Evolutionary conservation across 805 yeast species (phyloP), one percentile per base, ranked within the genome.

Genomic region (Candida germanica): DNA sequence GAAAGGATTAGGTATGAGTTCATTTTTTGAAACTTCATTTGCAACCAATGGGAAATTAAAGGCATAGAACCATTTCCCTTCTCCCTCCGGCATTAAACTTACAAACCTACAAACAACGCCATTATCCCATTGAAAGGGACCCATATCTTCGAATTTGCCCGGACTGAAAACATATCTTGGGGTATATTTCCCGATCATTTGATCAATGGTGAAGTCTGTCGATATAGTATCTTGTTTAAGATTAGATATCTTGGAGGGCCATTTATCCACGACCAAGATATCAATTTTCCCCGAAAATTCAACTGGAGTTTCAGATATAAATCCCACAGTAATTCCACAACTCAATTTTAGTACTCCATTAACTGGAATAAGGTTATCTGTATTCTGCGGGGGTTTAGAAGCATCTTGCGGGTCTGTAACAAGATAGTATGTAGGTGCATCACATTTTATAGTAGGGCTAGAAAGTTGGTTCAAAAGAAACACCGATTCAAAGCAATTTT

Each of bases 31-130:
- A 10, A 40, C 31, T 13, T 41, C 44, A 15, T 30, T 45, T 30
- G 38, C 38, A 4, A 33, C 37, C 33, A 22, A 29, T 2, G 42
- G 41, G 12, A 47, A 52, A 13, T 55, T 62, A 20, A 85, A 85
- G 0, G 94, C 95, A 60, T 86, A 87, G 43, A 78, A 80, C 89
- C 91, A 87, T 39, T 62, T 59, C 1, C 71, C 71, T 2, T 73
- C 61, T 0, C 80, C 83, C 53, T 69, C 82, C 32, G 68, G 65
- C 0, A 77, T 83, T 31, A 86, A 53, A 51, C 87, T 79, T 11
- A 86, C 71, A 47, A 83, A 82, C 35, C 94, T 64, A 0, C 87
- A 75, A 1, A 70, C 50, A 10, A 66, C 49, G 0, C 58, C 66
- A 3, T 61, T 65, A 13, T 58, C 56, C 87, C 87, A 81, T 34